Conservation (phyloP, 1,139 yeast genomes). For the Saccharomyces hybrid region DNA sequence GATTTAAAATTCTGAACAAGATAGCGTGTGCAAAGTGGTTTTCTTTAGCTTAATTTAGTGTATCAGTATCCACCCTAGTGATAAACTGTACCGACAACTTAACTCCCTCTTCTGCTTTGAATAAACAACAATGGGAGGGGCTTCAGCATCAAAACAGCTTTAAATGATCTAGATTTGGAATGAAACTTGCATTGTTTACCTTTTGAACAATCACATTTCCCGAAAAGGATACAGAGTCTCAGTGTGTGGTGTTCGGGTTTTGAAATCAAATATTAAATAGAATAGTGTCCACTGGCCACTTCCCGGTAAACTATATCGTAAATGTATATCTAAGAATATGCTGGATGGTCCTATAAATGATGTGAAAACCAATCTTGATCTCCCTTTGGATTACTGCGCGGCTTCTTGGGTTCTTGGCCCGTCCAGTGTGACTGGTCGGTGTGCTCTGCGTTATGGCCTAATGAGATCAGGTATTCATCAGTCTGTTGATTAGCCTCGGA, state of each 20-base stretch:
- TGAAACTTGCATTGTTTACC: not conserved
- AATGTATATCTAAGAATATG: too few species aligned
- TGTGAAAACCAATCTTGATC: constrained; percentile 8
- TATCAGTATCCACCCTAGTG: not conserved
- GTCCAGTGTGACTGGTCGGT: not conserved
- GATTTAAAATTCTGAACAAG: not conserved
- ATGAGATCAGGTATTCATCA: constrained; percentile 10
- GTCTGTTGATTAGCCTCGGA: constrained; percentile 22
- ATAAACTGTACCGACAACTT: not conserved
- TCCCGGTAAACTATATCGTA: not conserved
- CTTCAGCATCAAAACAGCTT: not conserved
- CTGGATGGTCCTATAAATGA: constrained; percentile 3
- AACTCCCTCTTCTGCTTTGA: not conserved
- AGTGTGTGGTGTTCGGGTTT: not conserved
- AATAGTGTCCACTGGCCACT: not conserved
- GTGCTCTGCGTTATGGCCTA: constrained; percentile 1
- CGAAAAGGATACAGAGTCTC: not conserved
- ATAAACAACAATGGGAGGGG: not conserved
- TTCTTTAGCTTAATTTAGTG: not conserved
- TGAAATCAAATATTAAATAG: not conserved
- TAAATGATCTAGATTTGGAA: not conserved
- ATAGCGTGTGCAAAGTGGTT: not conserved
- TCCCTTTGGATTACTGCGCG: not conserved
- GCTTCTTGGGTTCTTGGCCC: not conserved
- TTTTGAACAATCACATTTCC: not conserved